Evolutionary conservation across 257 asterid genomes (phyloP).

Genomic region (Lycium barbarum): DNA sequence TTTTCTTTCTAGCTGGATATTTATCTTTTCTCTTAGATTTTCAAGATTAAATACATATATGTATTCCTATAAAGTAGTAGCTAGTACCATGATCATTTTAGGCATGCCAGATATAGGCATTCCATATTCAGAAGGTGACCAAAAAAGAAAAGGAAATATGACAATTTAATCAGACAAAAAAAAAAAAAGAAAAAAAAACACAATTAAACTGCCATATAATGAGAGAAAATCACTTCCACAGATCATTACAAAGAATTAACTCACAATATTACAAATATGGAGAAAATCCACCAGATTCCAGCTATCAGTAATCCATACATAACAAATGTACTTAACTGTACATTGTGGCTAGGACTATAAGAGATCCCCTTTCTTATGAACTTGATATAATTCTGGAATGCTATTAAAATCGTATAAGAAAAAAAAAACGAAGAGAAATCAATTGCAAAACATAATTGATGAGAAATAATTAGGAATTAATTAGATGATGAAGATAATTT

Average conservation of each 20-base stretch:
- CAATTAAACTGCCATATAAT: too few relatives aligned
- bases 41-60: too few relatives aligned
- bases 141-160: too few relatives aligned
- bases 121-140: not conserved
- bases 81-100: too few relatives aligned
- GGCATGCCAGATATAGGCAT: not conserved
- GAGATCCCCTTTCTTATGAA: not conserved
- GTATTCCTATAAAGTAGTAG: too few relatives aligned
- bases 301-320: not conserved
- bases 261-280: not conserved
- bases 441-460: not conserved
- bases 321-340: not conserved
- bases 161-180: too few relatives aligned
- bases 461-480: not conserved
- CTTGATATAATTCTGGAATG: not conserved
- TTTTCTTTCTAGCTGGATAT: too few relatives aligned
- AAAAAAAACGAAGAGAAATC: not conserved
- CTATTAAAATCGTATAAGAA: too few relatives aligned
- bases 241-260: too few relatives aligned
- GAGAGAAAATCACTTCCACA: too few relatives aligned
- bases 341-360: not conserved
- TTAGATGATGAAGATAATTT: not conserved
- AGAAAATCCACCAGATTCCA: not conserved
- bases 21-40: too few relatives aligned
- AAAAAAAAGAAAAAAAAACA: too few relatives aligned